Base-by-base conservation (phyloP, 805 yeast species). In the Ogataea pini region DNA sequence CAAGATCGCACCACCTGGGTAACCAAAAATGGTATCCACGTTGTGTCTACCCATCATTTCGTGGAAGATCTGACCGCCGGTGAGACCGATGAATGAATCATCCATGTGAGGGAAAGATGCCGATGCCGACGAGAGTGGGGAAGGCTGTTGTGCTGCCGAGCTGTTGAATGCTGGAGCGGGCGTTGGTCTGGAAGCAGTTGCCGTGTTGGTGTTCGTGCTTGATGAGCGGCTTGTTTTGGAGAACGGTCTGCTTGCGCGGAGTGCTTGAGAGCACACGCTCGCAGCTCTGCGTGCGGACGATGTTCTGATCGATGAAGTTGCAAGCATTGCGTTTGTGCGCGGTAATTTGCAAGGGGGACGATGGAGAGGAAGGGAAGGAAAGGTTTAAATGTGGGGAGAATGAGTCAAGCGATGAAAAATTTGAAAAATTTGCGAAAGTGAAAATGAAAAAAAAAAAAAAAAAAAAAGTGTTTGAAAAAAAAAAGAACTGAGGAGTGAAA, bases 1-100 rank as follows among this genome's bases (percentile, higher is more conserved):
- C 62, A 94, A 78, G 63, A 94, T 94, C 58, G 99, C 99, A 68
- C 99, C 99, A 63, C 99, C 99, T 47, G 99, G 96, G 73, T 94
- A 94, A 36, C 99, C 99, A 68, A 92, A 94, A 41, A 94, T 82
- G 50, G 97, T 89, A 69, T 94, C 97, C 49, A 94, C 99, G 46
- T 88, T 80, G 68, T 94, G 97, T 68, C 97, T 82, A 54, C 83
- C 76, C 98, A 94, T 94, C 98, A 94, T 94, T 71, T 92, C 98
- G 69, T 92, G 97, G 75, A 94, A 94, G 54, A 94, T 91, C 72
- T 94, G 94, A 59, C 99, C 99, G 55, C 99, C 99, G n/a, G 96
- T 85, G 60, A 90, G 78, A 14, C 99, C 99, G 47, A 94, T 90
- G 62, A 92, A 83, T 4, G 96, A 86, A 61, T 86, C 91, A 62